Evolutionary conservation across 768 basidiomycete species (phyloP), one percentile per base, ranked within the genome.

Genomic region (Xerocomus spinulosus): DNA sequence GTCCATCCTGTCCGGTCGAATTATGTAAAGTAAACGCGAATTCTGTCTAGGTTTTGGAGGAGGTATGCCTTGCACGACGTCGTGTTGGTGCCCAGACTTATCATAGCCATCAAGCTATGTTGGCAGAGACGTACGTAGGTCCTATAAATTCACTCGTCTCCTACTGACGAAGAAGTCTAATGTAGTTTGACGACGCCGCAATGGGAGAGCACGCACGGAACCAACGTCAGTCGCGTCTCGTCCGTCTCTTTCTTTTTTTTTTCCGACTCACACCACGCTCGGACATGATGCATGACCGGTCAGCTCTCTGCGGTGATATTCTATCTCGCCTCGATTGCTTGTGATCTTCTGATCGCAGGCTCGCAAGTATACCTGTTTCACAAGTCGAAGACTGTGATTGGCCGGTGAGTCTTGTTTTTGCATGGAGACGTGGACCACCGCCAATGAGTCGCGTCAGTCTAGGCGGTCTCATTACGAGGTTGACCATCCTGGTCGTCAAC

Each of bases 401-500:
- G 63, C 29, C 50, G 68, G 67, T 62, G 32, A 25, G 51, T 52
- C 15, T 38, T n/a, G 21, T 36, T 29, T 21, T 33, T 14, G 6
- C 33, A 26, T 14, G 15, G 13, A 28, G 8, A 40, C 3, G 23
- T 6, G 39, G 40, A 10, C 10, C 4, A 10, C 5, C 21, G 17
- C 17, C 17, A 12, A 53, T 30, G 2, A 18, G 23, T 46, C n/a
- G 14, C 4, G 23, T 35, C 23, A 66, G 69, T 25, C 47, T 69
- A 29, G 64, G 69, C 1, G 50, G 63, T 32, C 60, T 69, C 2
- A 66, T 69, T 18, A 65, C 64, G 23, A 68, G 53, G 26, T 29
- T 69, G 38, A 69, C 64, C 4, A 42, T 69, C 12, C 45, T 69
- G 21, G 68, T 69, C 14, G 53, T 69, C 43, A 69, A 69, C 30